Percentiles rank a stretch among this genome's conserved stretches.
Evolutionary conservation across 164 flowering plant genomes (phyloP).

Genomic region (Aristolochia fimbriata): DNA sequence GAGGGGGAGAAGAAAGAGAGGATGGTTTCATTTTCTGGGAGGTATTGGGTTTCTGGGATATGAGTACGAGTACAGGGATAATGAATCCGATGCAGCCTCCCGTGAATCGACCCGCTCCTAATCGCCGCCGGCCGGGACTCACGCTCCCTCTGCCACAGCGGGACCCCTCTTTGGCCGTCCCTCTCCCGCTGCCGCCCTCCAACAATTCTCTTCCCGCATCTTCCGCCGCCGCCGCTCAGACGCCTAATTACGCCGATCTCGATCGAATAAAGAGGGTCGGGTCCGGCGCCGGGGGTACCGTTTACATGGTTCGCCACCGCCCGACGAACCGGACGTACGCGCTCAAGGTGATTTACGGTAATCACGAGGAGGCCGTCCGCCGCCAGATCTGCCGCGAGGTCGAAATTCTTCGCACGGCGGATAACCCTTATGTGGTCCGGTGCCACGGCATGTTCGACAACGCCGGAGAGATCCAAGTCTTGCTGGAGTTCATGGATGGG

Average conservation of each 20-base stretch:
- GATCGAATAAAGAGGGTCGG: slow-evolving; percentile 61
- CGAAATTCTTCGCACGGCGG: slow-evolving; percentile 67
- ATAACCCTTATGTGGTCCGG: slow-evolving; percentile 60
- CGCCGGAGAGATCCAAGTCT: slow-evolving; percentile 72
- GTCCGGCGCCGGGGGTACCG: slow-evolving; percentile 77
- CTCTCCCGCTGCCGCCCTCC: slow-evolving; percentile 73
- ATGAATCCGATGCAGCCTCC: slow-evolving; percentile 26
- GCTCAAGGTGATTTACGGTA: slow-evolving; percentile 78
- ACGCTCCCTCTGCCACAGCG: slow-evolving; percentile 73
- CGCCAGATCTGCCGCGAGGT: slow-evolving; percentile 82
- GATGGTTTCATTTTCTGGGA: background rate
- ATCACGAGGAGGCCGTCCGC: slow-evolving; percentile 68
- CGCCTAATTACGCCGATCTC: slow-evolving; percentile 35
- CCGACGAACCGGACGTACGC: slow-evolving; percentile 46
- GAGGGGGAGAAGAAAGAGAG: background rate
- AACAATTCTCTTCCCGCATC: slow-evolving; percentile 19
- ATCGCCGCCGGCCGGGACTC: slow-evolving; percentile 53
- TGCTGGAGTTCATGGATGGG: slow-evolving; percentile 80
- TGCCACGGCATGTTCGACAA: slow-evolving; percentile 74
- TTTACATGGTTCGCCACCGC: slow-evolving; percentile 66
- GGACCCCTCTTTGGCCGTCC: slow-evolving; percentile 53
- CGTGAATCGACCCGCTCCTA: slow-evolving; percentile 21
- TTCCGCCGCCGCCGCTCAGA: slow-evolving; percentile 10
- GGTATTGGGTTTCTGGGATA: background rate
- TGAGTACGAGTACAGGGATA: background rate